Percentiles rank a stretch among this genome's conserved stretches.
Conservation (phyloP, 306 rosid species). For the Malus fusca region DNA sequence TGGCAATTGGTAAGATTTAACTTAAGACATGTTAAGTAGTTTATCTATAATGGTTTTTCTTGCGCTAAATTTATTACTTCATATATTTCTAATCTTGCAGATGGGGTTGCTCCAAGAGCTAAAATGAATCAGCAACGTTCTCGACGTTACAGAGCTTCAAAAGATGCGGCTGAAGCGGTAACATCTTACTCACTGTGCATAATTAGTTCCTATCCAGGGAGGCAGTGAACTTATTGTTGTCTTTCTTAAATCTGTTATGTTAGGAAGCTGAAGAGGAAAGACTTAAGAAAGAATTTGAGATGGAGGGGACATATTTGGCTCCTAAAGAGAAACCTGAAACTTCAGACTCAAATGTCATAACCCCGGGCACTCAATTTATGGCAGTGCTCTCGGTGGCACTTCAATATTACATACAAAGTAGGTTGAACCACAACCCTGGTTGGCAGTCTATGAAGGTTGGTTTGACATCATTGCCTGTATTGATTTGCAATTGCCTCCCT, state of each 20-base stretch:
- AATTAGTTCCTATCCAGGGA: constrained; percentile 7
- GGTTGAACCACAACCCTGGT: constrained; percentile 72
- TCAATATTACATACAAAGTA: constrained; percentile 77
- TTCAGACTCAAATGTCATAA: constrained; percentile 79
- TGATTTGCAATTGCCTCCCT: constrained; percentile 17
- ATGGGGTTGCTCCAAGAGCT: constrained; percentile 98
- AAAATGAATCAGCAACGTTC: constrained; percentile 99
- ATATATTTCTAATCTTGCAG: constrained; percentile 28
- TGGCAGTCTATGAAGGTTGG: constrained; percentile 79
- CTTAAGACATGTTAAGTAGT: not conserved
- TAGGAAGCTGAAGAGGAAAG: constrained; percentile 97
- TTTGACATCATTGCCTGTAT: constrained; percentile 16
- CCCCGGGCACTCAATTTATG: constrained; percentile 97
- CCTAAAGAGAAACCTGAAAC: constrained; percentile 70
- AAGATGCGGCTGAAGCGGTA: constrained; percentile 96
- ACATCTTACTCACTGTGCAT: constrained; percentile 20
- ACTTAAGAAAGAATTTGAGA: constrained; percentile 63
- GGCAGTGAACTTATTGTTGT: constrained; percentile 15
- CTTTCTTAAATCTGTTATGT: constrained; percentile 10
- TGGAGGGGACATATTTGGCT: constrained; percentile 41
- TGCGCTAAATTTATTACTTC: not conserved
- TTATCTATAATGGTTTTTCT: not conserved
- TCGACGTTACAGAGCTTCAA: constrained; percentile 92
- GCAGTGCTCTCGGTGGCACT: constrained; percentile 76
- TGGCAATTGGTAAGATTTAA: constrained; percentile 69